These are phyloP conservation scores for Paxillus involutus DNA, from an alignment of 768 basidiomycete species.

Conservation along the genomic window DNA sequence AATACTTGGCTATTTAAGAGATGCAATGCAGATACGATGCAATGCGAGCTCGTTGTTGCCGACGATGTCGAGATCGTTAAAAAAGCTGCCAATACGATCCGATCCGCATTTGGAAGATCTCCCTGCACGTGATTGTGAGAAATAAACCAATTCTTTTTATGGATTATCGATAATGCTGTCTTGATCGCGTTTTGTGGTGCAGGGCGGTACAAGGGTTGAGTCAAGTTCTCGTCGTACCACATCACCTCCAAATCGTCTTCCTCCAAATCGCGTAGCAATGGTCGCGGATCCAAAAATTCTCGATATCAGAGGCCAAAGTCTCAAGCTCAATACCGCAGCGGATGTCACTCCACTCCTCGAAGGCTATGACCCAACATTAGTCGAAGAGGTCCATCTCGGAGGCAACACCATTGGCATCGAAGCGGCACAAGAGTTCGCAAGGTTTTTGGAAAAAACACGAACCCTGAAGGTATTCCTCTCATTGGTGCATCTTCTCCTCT, in stretches of 20 bases:
- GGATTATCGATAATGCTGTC: constrained; percentile 11
- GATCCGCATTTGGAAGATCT: background rate
- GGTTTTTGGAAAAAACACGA: constrained; percentile 68
- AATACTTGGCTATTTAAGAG: background rate
- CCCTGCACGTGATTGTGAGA: constrained; percentile 22
- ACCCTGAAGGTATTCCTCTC: constrained; percentile 59
- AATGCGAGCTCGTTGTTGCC: background rate
- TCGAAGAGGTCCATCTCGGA: constrained; percentile 90
- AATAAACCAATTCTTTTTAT: constrained; percentile 14
- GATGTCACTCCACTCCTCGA: constrained; percentile 76
- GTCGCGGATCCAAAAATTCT: constrained; percentile 14
- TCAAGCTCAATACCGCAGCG: constrained; percentile 75
- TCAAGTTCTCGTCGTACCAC: background rate
- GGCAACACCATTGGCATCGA: constrained; percentile 95
- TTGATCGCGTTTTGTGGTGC: background rate
- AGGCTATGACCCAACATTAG: constrained; percentile 57
- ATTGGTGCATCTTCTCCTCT: background rate
- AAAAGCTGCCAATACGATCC: background rate
- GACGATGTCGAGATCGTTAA: background rate
- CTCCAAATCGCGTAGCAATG: constrained; percentile 13
- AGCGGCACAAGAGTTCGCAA: constrained; percentile 81
- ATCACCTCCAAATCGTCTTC: background rate
- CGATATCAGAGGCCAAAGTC: constrained; percentile 32
- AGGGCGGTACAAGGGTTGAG: background rate
- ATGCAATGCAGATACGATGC: background rate